A percentile compares a stretch with the other conserved stretches of the same genome.
phyloP scores from a whole-genome alignment of 1,284 basidiomycete genomes.

The Ustilago trichophora region DNA sequence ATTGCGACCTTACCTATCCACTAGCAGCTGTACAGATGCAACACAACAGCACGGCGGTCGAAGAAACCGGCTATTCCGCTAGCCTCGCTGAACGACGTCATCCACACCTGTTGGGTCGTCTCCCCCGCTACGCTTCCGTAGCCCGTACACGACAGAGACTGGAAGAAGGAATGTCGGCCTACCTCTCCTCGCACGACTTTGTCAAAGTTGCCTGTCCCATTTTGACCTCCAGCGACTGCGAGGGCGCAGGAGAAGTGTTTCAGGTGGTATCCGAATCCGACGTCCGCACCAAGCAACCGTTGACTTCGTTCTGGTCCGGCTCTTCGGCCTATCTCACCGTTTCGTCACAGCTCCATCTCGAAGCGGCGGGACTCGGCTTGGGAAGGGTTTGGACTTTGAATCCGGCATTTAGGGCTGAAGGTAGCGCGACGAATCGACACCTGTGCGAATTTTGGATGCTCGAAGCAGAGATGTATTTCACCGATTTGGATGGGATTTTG shows the following conservation, averaged over 20 bases:
- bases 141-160: conserved; percentile 40
- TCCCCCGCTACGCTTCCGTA: conserved; percentile 39
- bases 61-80: conserved; percentile 17
- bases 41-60: conserved; percentile 11
- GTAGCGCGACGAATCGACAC: conserved; percentile 85
- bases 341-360: conserved; percentile 93
- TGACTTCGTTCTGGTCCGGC: conserved; percentile 50
- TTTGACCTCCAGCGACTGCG: conserved; percentile 89
- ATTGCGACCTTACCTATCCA: conserved; percentile 43
- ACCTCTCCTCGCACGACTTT: conserved; percentile 73
- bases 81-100: conserved; percentile 40
- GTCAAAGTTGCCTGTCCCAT: conserved; percentile 83
- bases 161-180: conserved; percentile 38
- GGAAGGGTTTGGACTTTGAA: conserved; percentile 88
- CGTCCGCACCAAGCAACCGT: background rate
- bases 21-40: conserved; percentile 33
- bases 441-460: conserved; percentile 99
- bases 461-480: conserved; percentile 74
- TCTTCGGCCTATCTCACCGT: conserved; percentile 86
- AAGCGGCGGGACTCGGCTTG: conserved; percentile 78
- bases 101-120: conserved; percentile 46
- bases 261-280: conserved; percentile 71
- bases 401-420: conserved; percentile 92
- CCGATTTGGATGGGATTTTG: conserved; percentile 38
- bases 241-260: conserved; percentile 95